Conservation (phyloP, 345 rosid species). For the Heritiera fomes region DNA sequence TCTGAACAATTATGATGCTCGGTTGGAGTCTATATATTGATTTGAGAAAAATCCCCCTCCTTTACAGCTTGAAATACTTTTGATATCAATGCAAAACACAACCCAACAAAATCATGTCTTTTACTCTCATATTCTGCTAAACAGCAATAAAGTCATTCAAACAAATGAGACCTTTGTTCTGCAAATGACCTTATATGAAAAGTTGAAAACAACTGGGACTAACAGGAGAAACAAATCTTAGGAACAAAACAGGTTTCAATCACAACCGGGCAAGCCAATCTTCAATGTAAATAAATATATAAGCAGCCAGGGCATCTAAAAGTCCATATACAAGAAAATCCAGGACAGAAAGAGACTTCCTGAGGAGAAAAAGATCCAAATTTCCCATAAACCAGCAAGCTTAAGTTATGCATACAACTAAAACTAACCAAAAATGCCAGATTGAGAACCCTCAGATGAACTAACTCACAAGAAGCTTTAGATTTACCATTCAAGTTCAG, state of each 20-base stretch:
- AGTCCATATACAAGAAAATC: neutral
- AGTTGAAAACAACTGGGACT: too few species aligned
- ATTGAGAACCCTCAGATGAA: neutral
- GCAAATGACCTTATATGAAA: neutral
- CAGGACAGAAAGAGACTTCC: neutral
- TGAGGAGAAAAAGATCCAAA: too few species aligned
- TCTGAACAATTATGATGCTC: neutral
- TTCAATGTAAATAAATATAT: neutral
- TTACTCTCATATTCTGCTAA: neutral
- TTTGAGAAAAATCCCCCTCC: neutral
- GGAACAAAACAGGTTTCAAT: neutral
- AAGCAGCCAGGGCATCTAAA: neutral
- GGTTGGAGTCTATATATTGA: neutral
- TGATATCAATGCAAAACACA: neutral
- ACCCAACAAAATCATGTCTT: neutral
- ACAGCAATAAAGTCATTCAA: neutral
- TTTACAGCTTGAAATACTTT: neutral
- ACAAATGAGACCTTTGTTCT: neutral
- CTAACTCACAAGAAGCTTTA: neutral
- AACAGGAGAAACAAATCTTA: neutral
- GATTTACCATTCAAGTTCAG: constrained; percentile 1
- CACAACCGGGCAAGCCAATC: neutral
- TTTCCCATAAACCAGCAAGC: neutral
- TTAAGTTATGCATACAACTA: constrained; percentile 1
- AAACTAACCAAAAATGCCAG: neutral